Evolutionary conservation across 495 filamentous ascomycete species (phyloP).

Genomic region (Hypoxylon lenormandii): DNA sequence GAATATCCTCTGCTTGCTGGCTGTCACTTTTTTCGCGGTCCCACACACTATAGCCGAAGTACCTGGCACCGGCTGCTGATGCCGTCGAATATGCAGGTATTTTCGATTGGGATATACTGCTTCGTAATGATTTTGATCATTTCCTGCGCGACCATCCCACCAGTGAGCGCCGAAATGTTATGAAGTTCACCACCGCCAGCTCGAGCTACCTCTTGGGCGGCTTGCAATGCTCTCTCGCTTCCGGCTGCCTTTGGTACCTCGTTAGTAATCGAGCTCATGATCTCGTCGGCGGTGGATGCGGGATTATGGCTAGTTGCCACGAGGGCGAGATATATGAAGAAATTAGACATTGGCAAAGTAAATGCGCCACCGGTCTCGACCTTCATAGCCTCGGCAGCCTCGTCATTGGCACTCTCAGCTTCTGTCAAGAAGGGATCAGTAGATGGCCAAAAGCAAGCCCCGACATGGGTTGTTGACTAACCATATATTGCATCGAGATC

Average conservation of each 20-base stretch:
- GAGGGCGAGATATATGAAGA: conserved; percentile 82
- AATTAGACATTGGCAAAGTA: conserved; percentile 68
- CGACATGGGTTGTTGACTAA: conserved; percentile 31
- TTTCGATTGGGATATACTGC: conserved; percentile 95
- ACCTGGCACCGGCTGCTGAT: conserved; percentile 82
- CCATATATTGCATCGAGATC: conserved; percentile 50
- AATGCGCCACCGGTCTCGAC: conserved; percentile 50
- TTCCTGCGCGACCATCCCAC: conserved; percentile 94
- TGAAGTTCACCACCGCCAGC: conserved; percentile 89
- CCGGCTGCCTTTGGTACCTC: conserved; percentile 59
- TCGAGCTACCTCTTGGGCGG: conserved; percentile 75
- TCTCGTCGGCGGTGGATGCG: conserved; percentile 60
- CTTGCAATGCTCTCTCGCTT: conserved; percentile 62
- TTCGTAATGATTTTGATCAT: conserved; percentile 94
- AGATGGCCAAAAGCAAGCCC: conserved; percentile 10
- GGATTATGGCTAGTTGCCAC: conserved; percentile 65
- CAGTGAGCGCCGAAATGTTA: conserved; percentile 89
- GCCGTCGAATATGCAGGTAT: conserved; percentile 93
- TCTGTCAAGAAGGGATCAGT: conserved; percentile 37
- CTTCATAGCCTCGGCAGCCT: conserved; percentile 57
- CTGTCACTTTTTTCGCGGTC: conserved; percentile 26
- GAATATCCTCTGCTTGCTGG: conserved; percentile 39
- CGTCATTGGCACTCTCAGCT: conserved; percentile 56
- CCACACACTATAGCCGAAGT: conserved; percentile 60
- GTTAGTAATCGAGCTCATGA: conserved; percentile 56